phyloP scores from a whole-genome alignment of 1,284 basidiomycete genomes.

The Wolfiporia cocos region DNA sequence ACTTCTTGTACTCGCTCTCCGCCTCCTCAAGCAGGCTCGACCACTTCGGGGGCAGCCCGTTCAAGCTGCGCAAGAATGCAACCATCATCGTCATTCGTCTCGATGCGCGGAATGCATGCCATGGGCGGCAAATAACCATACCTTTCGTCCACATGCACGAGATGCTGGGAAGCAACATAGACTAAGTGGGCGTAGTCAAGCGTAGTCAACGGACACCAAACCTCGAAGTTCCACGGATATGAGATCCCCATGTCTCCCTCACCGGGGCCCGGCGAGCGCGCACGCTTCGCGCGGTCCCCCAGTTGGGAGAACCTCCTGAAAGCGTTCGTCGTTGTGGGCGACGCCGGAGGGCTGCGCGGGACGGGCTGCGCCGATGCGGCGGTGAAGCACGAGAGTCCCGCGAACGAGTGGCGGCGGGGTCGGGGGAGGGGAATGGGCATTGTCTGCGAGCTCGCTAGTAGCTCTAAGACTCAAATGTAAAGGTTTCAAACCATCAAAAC shows the following conservation, averaged over 20 bases:
- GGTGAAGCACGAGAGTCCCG: neutral
- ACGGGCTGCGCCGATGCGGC: neutral
- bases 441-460: neutral
- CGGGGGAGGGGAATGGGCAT: neutral
- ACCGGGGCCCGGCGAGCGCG: neutral
- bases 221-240: slow-evolving; percentile 8
- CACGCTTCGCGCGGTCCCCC: neutral
- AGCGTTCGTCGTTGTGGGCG: neutral
- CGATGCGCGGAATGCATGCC: too few species aligned
- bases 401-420: neutral
- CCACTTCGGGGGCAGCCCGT: neutral
- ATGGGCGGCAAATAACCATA: too few species aligned
- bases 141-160: slow-evolving; percentile 6
- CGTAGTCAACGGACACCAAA: neutral
- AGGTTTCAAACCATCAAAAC: neutral
- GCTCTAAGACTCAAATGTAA: neutral
- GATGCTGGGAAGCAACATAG: slow-evolving; percentile 2
- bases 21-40: neutral
- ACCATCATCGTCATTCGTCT: neutral
- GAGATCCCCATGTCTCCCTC: slow-evolving; percentile 4
- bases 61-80: neutral
- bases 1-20: neutral
- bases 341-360: neutral
- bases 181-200: neutral
- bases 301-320: slow-evolving; percentile 1